phyloP scores from a whole-genome alignment of 495 filamentous ascomycete species.

The Penicillium bialowiezense region DNA sequence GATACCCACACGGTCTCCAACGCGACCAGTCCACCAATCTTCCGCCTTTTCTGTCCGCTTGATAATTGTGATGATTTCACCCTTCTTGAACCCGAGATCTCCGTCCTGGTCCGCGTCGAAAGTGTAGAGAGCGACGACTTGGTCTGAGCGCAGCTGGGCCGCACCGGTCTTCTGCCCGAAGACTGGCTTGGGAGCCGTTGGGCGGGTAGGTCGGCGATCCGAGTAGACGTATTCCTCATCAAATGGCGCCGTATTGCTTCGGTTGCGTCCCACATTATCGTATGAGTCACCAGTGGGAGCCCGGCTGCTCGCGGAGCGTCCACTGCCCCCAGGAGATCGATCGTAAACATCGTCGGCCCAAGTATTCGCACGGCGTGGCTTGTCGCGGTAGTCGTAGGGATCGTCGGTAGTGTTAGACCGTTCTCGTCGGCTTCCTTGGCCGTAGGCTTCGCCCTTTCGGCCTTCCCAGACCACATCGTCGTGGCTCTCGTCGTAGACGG shows the following conservation, averaged over 20 bases:
- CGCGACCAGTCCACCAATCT: constrained; percentile 79
- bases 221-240: constrained; percentile 60
- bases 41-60: constrained; percentile 93
- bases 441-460: constrained; percentile 67
- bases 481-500: constrained; percentile 82
- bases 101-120: constrained; percentile 94
- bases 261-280: constrained; percentile 45
- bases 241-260: constrained; percentile 44
- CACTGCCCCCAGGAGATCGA: constrained; percentile 49
- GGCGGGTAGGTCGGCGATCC: constrained; percentile 58
- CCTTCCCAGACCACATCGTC: constrained; percentile 95
- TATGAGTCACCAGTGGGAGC: constrained; percentile 45
- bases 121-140: constrained; percentile 85
- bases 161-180: constrained; percentile 65
- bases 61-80: constrained; percentile 92
- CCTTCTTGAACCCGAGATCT: constrained; percentile 95
- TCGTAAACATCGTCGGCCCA: constrained; percentile 93
- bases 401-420: constrained; percentile 51
- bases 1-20: constrained; percentile 62
- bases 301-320: constrained; percentile 50
- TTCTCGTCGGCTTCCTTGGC: constrained; percentile 65
- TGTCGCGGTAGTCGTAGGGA: constrained; percentile 61
- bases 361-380: constrained; percentile 68
- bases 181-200: constrained; percentile 83
- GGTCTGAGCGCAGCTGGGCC: constrained; percentile 63